These are phyloP conservation scores for Hericium rajendrae DNA, from an alignment of 768 basidiomycete species.

Conservation along the genomic window DNA sequence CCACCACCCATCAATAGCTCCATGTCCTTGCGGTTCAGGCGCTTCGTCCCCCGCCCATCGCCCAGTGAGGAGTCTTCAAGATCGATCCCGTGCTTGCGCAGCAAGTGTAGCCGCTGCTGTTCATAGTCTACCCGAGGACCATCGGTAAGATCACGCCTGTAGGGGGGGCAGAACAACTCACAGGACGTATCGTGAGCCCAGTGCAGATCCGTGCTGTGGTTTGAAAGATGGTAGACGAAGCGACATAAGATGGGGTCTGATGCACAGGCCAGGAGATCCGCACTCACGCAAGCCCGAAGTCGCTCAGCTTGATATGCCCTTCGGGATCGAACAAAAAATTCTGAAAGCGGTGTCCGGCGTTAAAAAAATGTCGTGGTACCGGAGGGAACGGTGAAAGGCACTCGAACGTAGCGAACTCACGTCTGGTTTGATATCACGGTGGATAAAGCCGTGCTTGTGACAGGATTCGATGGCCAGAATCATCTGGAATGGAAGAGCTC, in stretches of 20 bases:
- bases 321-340: slow-evolving; percentile 93
- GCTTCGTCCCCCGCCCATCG: slow-evolving; percentile 66
- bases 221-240: neutral
- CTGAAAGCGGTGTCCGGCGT: slow-evolving; percentile 29
- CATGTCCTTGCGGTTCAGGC: slow-evolving; percentile 72
- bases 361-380: slow-evolving; percentile 10
- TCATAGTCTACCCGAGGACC: slow-evolving; percentile 64
- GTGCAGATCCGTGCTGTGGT: slow-evolving; percentile 73
- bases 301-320: slow-evolving; percentile 90
- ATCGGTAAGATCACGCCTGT: slow-evolving; percentile 5
- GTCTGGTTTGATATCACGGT: slow-evolving; percentile 96
- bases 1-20: slow-evolving; percentile 79
- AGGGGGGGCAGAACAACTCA: slow-evolving; percentile 26
- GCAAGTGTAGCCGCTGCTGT: slow-evolving; percentile 78
- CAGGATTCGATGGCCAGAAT: slow-evolving; percentile 88
- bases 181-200: slow-evolving; percentile 97
- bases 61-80: slow-evolving; percentile 68
- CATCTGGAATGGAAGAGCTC: slow-evolving; percentile 48
- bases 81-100: slow-evolving; percentile 92
- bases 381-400: neutral
- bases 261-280: slow-evolving; percentile 5
- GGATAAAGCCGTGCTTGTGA: slow-evolving; percentile 93
- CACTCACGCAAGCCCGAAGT: slow-evolving; percentile 91
- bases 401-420: slow-evolving; percentile 31
- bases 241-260: neutral